phyloP scores from a whole-genome alignment of 2,329 filamentous ascomycete genomes.

The Decorospora gaudefroyi region DNA sequence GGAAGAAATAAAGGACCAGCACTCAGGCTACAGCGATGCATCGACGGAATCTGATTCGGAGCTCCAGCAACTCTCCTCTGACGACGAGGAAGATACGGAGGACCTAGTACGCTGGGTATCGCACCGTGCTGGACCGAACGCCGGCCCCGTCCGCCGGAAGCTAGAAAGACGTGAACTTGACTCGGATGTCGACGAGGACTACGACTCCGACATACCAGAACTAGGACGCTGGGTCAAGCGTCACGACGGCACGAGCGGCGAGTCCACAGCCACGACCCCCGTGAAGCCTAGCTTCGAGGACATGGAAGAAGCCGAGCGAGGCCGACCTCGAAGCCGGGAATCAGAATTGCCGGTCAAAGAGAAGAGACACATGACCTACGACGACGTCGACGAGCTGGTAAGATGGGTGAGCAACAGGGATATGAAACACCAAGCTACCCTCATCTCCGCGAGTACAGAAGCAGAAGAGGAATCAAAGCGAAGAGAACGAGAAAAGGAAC shows the following conservation, averaged over 20 bases:
- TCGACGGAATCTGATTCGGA: slow-evolving; percentile 41
- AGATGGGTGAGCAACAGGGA: slow-evolving; percentile 32
- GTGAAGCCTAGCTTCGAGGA: slow-evolving; percentile 5
- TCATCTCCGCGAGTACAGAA: slow-evolving; percentile 1
- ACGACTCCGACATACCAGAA: slow-evolving; percentile 33
- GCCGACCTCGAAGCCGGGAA: slow-evolving; percentile 18
- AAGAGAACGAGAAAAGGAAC: slow-evolving; percentile 20
- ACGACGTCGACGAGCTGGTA: slow-evolving; percentile 36
- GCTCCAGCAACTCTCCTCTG: slow-evolving; percentile 10
- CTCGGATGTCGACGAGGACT: slow-evolving; percentile 10
- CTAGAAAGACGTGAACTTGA: slow-evolving; percentile 14
- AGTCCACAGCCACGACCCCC: slow-evolving; percentile 18
- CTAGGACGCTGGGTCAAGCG: slow-evolving; percentile 28
- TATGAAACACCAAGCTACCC: slow-evolving; percentile 10
- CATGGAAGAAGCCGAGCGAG: slow-evolving; percentile 8
- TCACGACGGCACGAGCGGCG: slow-evolving; percentile 32
- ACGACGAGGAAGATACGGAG: slow-evolving; percentile 27
- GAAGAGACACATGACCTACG: slow-evolving; percentile 20
- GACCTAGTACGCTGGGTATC: slow-evolving; percentile 35
- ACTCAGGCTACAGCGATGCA: slow-evolving; percentile 32
- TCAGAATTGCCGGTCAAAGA: slow-evolving; percentile 5
- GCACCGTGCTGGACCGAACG: slow-evolving; percentile 26
- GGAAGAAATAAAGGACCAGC: not conserved
- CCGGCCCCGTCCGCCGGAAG: slow-evolving; percentile 27
- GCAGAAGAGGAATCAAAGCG: not conserved